A percentile compares a stretch with the other conserved stretches of the same genome.
Conservation (phyloP, 2,329 filamentous ascomycete species). For the Verticillium tricorpus region DNA sequence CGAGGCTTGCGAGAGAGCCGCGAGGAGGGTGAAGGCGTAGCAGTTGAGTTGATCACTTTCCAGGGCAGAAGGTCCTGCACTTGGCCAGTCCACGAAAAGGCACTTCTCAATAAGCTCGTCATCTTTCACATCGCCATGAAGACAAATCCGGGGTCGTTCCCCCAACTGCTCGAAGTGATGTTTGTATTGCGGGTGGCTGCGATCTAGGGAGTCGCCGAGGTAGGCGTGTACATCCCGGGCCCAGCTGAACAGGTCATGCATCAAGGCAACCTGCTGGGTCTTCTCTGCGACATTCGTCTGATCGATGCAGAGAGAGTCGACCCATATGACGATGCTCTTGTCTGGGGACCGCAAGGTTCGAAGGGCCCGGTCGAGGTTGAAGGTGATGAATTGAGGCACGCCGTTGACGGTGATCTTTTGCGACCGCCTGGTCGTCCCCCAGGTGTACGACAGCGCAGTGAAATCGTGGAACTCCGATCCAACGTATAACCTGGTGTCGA, state of each 20-base stretch:
- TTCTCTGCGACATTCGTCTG: constrained; percentile 7
- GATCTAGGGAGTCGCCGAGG: constrained; percentile 7
- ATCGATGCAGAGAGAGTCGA: constrained; percentile 7
- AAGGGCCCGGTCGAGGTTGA: constrained; percentile 21
- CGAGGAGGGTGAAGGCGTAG: not conserved
- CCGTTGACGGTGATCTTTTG: constrained; percentile 17
- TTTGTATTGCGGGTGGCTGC: constrained; percentile 2
- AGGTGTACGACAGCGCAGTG: constrained; percentile 21
- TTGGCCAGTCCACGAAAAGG: not conserved
- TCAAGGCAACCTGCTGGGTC: constrained; percentile 5
- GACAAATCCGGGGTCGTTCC: not conserved
- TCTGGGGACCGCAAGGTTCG: constrained; percentile 16
- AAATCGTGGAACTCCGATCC: constrained; percentile 8
- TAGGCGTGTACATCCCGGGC: constrained; percentile 5
- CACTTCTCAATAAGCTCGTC: not conserved
- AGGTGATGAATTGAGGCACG: constrained; percentile 14
- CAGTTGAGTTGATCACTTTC: constrained; percentile 4
- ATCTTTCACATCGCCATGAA: not conserved
- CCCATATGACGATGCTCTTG: constrained; percentile 1
- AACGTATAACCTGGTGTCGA: constrained; percentile 3
- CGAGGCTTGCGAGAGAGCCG: not conserved
- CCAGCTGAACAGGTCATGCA: constrained; percentile 5
- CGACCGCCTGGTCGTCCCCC: constrained; percentile 16
- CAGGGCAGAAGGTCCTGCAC: not conserved
- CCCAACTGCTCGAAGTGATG: constrained; percentile 1